phyloP scores from a whole-genome alignment of 371 early-diverging fungal species.

The Syncephalastrum contaminatum region DNA sequence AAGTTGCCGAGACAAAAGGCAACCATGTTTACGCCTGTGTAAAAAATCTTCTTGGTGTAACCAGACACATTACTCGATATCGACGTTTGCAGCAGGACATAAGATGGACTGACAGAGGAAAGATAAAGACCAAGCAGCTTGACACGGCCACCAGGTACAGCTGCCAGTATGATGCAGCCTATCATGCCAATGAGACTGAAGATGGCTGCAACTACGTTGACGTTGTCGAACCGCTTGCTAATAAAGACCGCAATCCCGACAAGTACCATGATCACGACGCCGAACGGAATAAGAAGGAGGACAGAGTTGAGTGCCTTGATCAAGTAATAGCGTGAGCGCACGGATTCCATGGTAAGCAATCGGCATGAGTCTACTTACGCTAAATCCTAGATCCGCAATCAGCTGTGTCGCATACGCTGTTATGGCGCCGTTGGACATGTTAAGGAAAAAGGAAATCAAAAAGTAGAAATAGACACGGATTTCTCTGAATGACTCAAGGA shows the following conservation, averaged over 20 bases:
- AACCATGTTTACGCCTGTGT: slow-evolving; percentile 17
- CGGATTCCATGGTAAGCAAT: too few species aligned
- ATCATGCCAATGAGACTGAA: slow-evolving; percentile 13
- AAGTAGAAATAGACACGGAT: slow-evolving; percentile 28
- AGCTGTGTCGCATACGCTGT: slow-evolving; percentile 33
- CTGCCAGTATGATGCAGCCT: slow-evolving; percentile 21
- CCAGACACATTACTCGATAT: slow-evolving; percentile 18
- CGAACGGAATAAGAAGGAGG: slow-evolving; percentile 22
- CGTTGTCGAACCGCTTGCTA: slow-evolving; percentile 15
- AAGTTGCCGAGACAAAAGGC: slow-evolving; percentile 31
- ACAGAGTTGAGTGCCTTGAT: slow-evolving; percentile 18
- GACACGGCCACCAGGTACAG: slow-evolving; percentile 16
- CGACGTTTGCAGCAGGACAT: slow-evolving; percentile 18
- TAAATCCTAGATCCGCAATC: slow-evolving; percentile 29
- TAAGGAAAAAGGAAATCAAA: slow-evolving; percentile 26
- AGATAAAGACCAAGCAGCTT: slow-evolving; percentile 29
- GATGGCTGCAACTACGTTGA: slow-evolving; percentile 14
- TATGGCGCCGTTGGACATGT: slow-evolving; percentile 38
- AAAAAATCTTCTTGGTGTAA: slow-evolving; percentile 23
- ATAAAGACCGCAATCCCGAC: slow-evolving; percentile 15
- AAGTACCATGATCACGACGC: slow-evolving; percentile 15
- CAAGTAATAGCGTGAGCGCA: background rate
- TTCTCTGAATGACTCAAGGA: slow-evolving; percentile 32
- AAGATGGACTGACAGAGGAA: slow-evolving; percentile 8
- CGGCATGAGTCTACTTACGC: slow-evolving; percentile 13